Evolutionary conservation across 2,329 filamentous ascomycete species (phyloP).

Genomic region (Ophiostoma piceae): DNA sequence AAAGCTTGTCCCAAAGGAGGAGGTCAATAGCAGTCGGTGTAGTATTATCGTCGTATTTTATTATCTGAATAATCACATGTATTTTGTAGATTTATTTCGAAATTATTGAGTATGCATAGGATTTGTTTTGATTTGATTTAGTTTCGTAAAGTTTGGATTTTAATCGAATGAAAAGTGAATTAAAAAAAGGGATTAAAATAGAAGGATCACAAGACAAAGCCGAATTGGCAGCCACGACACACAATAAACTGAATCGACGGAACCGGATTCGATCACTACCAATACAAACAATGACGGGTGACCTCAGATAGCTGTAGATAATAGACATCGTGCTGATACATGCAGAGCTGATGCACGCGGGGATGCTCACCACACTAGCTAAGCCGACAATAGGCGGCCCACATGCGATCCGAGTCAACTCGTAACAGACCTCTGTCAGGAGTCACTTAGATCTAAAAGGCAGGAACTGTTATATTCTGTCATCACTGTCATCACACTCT

Average conservation of each 20-base stretch:
- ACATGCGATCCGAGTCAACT: not conserved
- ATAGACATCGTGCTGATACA: not conserved
- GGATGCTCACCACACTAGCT: not conserved
- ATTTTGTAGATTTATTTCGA: not conserved
- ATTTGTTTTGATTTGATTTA: no score
- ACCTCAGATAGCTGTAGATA: not conserved
- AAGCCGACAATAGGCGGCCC: conserved; percentile 30
- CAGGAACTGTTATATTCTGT: not conserved
- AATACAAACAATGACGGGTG: not conserved
- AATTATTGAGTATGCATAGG: not conserved
- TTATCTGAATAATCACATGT: not conserved
- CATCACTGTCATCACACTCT: not conserved
- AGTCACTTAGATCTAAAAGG: not conserved
- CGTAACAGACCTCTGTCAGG: not conserved
- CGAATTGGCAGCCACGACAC: no score
- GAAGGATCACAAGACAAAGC: not conserved
- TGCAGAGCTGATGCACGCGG: not conserved
- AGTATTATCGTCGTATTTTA: not conserved
- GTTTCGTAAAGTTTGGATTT: no score
- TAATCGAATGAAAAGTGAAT: no score
- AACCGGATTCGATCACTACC: not conserved
- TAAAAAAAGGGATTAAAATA: not conserved
- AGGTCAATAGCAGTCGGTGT: conserved; percentile 10
- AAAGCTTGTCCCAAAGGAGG: conserved; percentile 21
- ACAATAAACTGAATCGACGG: not conserved